Conservation (phyloP, 495 filamentous ascomycete genomes). For the Amphirosellinia nigrospora region DNA sequence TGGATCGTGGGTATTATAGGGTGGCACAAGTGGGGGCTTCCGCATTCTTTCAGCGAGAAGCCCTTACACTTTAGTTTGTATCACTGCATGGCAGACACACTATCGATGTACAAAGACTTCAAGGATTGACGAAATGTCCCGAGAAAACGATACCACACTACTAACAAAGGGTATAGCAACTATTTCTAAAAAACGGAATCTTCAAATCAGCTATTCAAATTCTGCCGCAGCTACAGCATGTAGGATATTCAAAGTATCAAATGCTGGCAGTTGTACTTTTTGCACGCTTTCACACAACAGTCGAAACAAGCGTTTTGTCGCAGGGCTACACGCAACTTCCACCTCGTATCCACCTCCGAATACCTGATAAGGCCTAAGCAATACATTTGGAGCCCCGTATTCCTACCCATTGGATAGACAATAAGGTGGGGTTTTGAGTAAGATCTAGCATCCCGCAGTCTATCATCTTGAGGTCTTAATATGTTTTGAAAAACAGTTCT, state of each 20-base stretch:
- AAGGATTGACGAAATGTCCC: no score
- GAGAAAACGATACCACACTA: no score
- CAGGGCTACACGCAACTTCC: background rate
- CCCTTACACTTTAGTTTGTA: no score
- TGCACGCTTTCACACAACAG: background rate
- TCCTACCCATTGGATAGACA: constrained; percentile 1
- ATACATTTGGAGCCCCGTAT: background rate
- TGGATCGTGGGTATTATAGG: no score
- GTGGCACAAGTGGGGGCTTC: background rate
- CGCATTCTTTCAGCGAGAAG: no score
- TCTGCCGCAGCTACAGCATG: background rate
- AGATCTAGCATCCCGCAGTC: no score
- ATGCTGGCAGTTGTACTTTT: background rate
- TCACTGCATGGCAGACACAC: no score
- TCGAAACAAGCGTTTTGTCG: background rate
- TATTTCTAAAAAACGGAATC: background rate
- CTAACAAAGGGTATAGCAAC: background rate
- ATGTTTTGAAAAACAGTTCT: no score
- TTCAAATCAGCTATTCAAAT: background rate
- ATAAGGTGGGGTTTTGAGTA: background rate
- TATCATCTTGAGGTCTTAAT: no score
- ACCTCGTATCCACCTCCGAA: background rate
- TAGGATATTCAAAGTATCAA: background rate
- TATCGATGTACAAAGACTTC: no score
- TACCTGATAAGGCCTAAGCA: background rate